Evolutionary conservation across 345 rosid genomes (phyloP).

Genomic region (Nasturtium officinale): DNA sequence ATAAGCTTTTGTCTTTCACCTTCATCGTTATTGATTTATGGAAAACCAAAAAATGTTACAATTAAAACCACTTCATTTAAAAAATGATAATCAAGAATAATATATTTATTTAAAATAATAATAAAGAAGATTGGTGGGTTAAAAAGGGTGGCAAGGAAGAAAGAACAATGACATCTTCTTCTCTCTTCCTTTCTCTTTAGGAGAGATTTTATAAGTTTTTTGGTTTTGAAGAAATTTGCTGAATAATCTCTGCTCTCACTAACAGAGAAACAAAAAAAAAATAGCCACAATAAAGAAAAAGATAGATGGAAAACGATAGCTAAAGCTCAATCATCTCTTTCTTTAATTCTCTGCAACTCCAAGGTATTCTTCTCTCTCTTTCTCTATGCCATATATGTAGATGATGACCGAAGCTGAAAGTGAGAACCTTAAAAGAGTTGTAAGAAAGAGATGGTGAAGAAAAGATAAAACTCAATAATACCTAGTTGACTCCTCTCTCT

Average conservation of each 20-base stretch:
- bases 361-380: conserved; percentile 40
- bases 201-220: conserved; percentile 30
- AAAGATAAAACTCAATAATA: conserved; percentile 26
- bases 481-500: conserved; percentile 42
- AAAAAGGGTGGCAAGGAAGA: conserved; percentile 46
- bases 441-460: conserved; percentile 35
- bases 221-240: conserved; percentile 40
- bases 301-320: conserved; percentile 63
- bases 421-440: conserved; percentile 36
- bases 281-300: conserved; percentile 45
- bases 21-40: conserved; percentile 27
- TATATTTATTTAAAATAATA: conserved; percentile 10
- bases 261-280: conserved; percentile 25
- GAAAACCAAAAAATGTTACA: conserved; percentile 1
- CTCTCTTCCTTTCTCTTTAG: conserved; percentile 46
- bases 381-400: conserved; percentile 33
- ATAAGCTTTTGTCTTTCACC: conserved; percentile 28
- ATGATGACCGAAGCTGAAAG: conserved; percentile 45
- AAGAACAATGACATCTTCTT: conserved; percentile 53
- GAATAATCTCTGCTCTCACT: conserved; percentile 44
- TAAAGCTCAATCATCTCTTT: conserved; percentile 46
- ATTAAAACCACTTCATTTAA: conserved; percentile 13
- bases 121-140: conserved; percentile 42
- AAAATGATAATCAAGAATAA: conserved; percentile 14
- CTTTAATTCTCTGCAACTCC: conserved; percentile 59